Conservation (phyloP, 768 basidiomycete genomes). For the Scleroderma bovista region DNA sequence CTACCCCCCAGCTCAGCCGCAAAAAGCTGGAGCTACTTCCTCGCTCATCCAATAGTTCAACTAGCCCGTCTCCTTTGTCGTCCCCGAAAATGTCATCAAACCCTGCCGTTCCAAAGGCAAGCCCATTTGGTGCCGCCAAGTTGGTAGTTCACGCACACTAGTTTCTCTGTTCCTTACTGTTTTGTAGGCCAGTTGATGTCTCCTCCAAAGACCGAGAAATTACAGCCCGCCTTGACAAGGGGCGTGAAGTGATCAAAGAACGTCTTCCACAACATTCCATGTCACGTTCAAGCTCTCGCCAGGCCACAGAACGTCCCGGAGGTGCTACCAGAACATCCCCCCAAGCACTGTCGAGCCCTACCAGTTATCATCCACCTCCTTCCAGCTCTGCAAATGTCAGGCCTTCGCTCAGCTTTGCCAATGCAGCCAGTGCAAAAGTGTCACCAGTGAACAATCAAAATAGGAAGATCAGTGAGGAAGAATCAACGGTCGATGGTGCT, state of each 20-base stretch:
- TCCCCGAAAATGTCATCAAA: conserved; percentile 67
- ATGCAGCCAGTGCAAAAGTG: conserved; percentile 47
- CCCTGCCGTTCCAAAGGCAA: conserved; percentile 44
- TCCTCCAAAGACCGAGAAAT: conserved; percentile 72
- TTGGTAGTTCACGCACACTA: conserved; percentile 28
- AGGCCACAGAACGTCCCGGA: conserved; percentile 39
- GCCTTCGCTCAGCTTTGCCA: conserved; percentile 78
- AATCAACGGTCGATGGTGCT: conserved; percentile 5
- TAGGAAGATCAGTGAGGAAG: conserved; percentile 8
- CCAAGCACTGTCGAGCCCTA: conserved; percentile 14
- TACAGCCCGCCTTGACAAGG: conserved; percentile 62
- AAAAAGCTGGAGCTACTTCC: conserved; percentile 85
- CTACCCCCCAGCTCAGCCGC: conserved; percentile 75
- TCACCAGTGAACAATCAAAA: conserved; percentile 16
- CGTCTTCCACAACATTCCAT: conserved; percentile 34
- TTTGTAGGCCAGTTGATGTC: conserved; percentile 78
- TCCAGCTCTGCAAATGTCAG: conserved; percentile 49
- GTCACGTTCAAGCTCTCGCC: conserved; percentile 46
- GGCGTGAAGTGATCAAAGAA: conserved; percentile 41
- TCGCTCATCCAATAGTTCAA: conserved; percentile 61
- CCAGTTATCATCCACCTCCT: conserved; percentile 17
- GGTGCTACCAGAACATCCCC: conserved; percentile 29
- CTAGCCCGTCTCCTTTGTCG: conserved; percentile 67
- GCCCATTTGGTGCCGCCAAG: conserved; percentile 88
- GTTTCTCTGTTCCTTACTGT: conserved; percentile 7